phyloP scores from a whole-genome alignment of 1,284 basidiomycete genomes.

The Leccinum pachyderme region DNA sequence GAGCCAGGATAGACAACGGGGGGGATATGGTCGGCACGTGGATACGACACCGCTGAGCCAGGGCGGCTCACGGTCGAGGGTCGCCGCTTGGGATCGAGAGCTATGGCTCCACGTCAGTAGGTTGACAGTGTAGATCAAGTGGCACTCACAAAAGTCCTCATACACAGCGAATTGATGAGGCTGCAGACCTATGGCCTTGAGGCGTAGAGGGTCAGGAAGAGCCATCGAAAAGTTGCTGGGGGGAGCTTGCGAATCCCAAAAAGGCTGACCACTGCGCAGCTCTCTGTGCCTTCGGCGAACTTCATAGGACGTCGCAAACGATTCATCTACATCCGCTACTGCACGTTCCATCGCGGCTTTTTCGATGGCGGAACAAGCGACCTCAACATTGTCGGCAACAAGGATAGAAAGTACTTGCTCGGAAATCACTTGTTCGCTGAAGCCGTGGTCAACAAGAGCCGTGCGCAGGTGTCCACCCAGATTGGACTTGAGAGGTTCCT shows the following conservation, averaged over 20 bases:
- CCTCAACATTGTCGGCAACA: conserved; percentile 91
- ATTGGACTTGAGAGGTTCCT: conserved; percentile 93
- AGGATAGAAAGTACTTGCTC: conserved; percentile 77
- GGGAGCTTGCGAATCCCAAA: conserved; percentile 82
- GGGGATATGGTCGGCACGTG: conserved; percentile 43
- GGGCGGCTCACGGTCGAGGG: conserved; percentile 54
- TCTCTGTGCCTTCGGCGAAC: conserved; percentile 86
- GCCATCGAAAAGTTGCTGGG: conserved; percentile 74
- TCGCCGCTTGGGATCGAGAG: conserved; percentile 52
- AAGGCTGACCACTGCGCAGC: conserved; percentile 70
- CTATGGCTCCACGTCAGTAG: conserved; percentile 31
- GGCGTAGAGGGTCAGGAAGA: conserved; percentile 87
- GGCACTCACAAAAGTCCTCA: conserved; percentile 82
- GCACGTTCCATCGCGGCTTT: conserved; percentile 98
- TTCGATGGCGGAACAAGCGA: conserved; percentile 94
- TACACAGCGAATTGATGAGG: conserved; percentile 87
- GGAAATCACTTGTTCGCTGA: conserved; percentile 74
- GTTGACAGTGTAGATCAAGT: background rate
- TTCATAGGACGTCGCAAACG: conserved; percentile 81
- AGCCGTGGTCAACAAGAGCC: conserved; percentile 81
- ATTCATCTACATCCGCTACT: conserved; percentile 92
- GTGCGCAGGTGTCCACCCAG: conserved; percentile 88
- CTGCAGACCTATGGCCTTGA: conserved; percentile 83
- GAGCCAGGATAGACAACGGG: conserved; percentile 49
- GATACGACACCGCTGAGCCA: conserved; percentile 59